Evolutionary conservation across 2,329 filamentous ascomycete species (phyloP).

Genomic region (Sarocladiaceae sp.): DNA sequence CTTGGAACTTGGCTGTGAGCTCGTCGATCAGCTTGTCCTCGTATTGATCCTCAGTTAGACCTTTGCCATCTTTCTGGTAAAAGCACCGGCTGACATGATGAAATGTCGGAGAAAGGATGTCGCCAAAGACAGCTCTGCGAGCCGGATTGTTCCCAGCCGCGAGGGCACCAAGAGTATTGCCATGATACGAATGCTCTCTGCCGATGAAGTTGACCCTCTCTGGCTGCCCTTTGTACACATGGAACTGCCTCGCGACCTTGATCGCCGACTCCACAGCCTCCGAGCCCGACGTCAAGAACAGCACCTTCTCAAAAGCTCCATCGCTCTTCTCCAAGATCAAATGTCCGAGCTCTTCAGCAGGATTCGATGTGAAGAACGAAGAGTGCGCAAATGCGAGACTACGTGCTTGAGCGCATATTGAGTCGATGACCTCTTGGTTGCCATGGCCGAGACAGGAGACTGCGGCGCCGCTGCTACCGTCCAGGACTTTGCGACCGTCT

Average conservation of each 20-base stretch:
- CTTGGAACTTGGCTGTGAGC: constrained; percentile 39
- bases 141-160: constrained; percentile 25
- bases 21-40: constrained; percentile 31
- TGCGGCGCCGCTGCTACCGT: constrained; percentile 64
- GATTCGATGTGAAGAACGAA: constrained; percentile 16
- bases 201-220: constrained; percentile 34
- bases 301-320: constrained; percentile 18
- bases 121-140: constrained; percentile 17
- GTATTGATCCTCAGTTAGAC: constrained; percentile 28
- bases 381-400: constrained; percentile 21
- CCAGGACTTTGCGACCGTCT: constrained; percentile 53
- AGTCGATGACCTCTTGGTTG: constrained; percentile 48
- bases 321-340: constrained; percentile 15
- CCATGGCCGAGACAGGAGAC: constrained; percentile 62
- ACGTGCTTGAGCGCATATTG: constrained; percentile 51
- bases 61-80: constrained; percentile 10
- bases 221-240: constrained; percentile 29
- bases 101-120: constrained; percentile 16
- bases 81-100: constrained; percentile 17
- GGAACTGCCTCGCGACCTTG: constrained; percentile 45
- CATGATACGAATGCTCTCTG: constrained; percentile 39
- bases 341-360: constrained; percentile 18
- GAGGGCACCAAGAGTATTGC: constrained; percentile 41
- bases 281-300: constrained; percentile 21
- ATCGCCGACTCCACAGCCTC: constrained; percentile 41